A percentile compares a stretch with the other conserved stretches of the same genome.
Evolutionary conservation across 495 filamentous ascomycete species (phyloP).

Genomic region (Penicillium diatomitis): DNA sequence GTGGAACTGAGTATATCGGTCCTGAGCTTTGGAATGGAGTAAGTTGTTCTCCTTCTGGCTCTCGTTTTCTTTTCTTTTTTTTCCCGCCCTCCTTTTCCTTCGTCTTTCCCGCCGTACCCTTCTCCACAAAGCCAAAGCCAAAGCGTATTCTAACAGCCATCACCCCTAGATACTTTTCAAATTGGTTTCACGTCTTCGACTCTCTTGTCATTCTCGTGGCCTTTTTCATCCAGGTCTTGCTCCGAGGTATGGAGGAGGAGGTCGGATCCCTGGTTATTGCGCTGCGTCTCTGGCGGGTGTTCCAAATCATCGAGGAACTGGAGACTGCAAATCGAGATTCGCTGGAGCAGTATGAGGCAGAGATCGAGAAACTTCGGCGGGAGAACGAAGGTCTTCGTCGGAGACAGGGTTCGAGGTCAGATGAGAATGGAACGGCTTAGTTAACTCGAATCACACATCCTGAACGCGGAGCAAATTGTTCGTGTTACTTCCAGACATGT

Average conservation of each 20-base stretch:
- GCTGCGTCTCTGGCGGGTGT: constrained; percentile 57
- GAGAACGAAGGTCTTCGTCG: constrained; percentile 38
- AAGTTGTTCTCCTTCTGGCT: constrained; percentile 8
- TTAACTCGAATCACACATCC: too few species aligned
- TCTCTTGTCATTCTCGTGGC: constrained; percentile 50
- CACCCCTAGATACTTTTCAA: constrained; percentile 43
- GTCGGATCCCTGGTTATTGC: constrained; percentile 54
- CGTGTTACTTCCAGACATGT: too few species aligned
- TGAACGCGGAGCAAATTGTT: too few species aligned
- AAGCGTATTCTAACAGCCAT: constrained; percentile 10
- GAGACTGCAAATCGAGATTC: constrained; percentile 48
- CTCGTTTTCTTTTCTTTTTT: not conserved
- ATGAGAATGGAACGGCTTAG: not conserved
- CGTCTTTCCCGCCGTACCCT: not conserved
- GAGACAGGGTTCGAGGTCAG: constrained; percentile 14
- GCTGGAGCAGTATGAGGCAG: constrained; percentile 34
- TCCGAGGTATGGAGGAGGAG: constrained; percentile 49
- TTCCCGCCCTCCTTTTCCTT: too few species aligned
- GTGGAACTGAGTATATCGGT: constrained; percentile 46
- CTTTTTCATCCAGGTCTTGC: constrained; percentile 49
- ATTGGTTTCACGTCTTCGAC: constrained; percentile 56
- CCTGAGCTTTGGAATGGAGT: constrained; percentile 48
- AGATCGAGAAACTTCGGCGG: constrained; percentile 32
- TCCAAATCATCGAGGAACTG: constrained; percentile 60
- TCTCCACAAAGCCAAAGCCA: too few species aligned